Percentiles rank a stretch among this genome's conserved stretches.
Evolutionary conservation across 768 basidiomycete genomes (phyloP).

Genomic region (Podaxis sp.): DNA sequence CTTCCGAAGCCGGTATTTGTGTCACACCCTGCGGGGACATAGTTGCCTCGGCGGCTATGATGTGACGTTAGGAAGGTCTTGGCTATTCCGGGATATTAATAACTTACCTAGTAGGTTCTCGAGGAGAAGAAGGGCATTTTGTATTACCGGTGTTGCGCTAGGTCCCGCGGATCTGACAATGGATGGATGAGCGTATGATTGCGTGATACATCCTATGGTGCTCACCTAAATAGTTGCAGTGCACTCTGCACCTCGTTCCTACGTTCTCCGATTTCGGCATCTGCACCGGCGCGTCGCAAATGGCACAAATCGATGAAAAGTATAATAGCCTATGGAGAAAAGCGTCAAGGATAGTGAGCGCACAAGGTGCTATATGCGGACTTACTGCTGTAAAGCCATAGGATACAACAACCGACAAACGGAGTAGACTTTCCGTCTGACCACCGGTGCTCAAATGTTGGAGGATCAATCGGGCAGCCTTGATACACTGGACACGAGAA

Average conservation of each 20-base stretch:
- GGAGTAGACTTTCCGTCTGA: slow-evolving; percentile 23
- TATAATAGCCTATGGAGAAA: slow-evolving; percentile 21
- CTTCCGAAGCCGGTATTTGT: slow-evolving; percentile 16
- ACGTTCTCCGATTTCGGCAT: slow-evolving; percentile 19
- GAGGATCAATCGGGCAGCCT: slow-evolving; percentile 23
- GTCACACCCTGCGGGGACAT: not conserved
- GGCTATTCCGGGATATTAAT: slow-evolving; percentile 16
- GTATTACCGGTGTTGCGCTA: slow-evolving; percentile 17
- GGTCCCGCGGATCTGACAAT: not conserved
- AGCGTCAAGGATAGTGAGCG: not conserved
- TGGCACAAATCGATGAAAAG: slow-evolving; percentile 28
- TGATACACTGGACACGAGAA: slow-evolving; percentile 26
- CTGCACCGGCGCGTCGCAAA: slow-evolving; percentile 15
- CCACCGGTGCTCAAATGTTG: slow-evolving; percentile 22
- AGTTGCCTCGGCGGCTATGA: slow-evolving; percentile 5
- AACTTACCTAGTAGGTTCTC: slow-evolving; percentile 24
- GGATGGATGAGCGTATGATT: not conserved
- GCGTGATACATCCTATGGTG: slow-evolving; percentile 17
- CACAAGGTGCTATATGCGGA: not conserved
- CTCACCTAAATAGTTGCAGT: slow-evolving; percentile 24
- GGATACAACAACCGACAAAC: slow-evolving; percentile 26
- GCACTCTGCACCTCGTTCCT: slow-evolving; percentile 22
- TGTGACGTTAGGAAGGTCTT: not conserved
- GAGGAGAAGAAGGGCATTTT: slow-evolving; percentile 24
- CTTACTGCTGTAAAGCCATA: slow-evolving; percentile 26